Base-by-base conservation (phyloP, 2,329 filamentous ascomycete genomes). In the Colletotrichum sp. region DNA sequence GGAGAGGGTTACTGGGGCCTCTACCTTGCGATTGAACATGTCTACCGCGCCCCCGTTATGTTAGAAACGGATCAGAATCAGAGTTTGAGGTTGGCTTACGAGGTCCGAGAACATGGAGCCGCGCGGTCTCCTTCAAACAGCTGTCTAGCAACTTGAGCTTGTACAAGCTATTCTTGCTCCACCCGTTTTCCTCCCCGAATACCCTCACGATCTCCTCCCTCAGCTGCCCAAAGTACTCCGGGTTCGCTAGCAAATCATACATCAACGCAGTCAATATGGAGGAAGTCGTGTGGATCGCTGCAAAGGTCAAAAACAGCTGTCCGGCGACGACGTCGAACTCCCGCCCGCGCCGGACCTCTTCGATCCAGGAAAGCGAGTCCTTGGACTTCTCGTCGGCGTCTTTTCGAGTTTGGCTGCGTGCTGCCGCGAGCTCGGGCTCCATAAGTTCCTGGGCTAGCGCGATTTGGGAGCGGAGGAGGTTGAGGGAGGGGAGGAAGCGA, bases 301-400 rank as follows among this genome's bases (percentile, higher is more conserved):
- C 84, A 62, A 95, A 93, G 55, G 94, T 90, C 0, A 97, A 96
- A 9, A 98, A 89, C 31, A 95, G 87, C 80, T 98, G 94, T 34
- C 94, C 94, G 11, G 82, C 83, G n/a, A 92, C 86, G 0, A 88
- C 84, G 81, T 95, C 90, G 81, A 95, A 96, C 9, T 84, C 92
- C 70, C 87, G 87, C 31, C 90, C 87, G 85, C 80, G 80, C 4
- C 82, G 78, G 8, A 80, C 74, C 15, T 70, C 62, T 34, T 85
- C 81, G 74, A 86, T 83, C 86, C 86, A 88, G n/a, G 84, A 84
- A 27, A 87, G 80, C 6, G 83, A 80, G 73, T 87, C 84, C 9
- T 82, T 79, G 6, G 76, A 76, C 33, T 81, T 78, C 16, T 82
- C 79, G 6, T 82, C 79, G 3, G 80, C 81, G 38, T 76, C 72